Base-by-base conservation (phyloP, 805 yeast genomes). In the Naumovozyma baii region DNA sequence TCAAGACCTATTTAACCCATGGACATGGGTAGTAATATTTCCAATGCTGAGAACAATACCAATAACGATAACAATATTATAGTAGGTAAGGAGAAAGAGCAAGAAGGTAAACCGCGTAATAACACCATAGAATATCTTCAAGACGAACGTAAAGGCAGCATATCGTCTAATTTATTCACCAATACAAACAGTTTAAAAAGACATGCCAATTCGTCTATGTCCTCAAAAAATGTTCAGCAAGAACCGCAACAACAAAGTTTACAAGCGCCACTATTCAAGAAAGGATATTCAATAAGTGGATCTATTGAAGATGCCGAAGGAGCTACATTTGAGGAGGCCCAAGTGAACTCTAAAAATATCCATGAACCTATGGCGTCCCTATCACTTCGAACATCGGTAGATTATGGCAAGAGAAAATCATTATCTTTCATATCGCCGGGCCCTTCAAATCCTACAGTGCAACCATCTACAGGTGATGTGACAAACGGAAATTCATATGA, bases 131-230 rank as follows among this genome's bases (percentile, higher is more conserved):
- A 33, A 22, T 41, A 38, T 29, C 33, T 43, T n/a, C 34, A 37
- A 5, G 30, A 43, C 25, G 44, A 36, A 18, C 40, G 47, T 15
- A 41, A 41, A 18, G 45, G 36, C 16, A 41, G 43, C 39, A 47
- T 38, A 42, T 48, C 54, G 3, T 50, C 54, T 10, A 51, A 50
- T 34, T 43, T 50, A 14, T 50, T 50, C 29, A 49, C 51, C n/a
- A 38, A 37, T 13, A 40, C 39, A 22, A 45, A 45, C 18, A 40
- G 48, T 39, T 36, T 43, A 31, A 41, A 47, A 9, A 41, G 51
- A 28, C 46, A 48, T 38, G 36, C 41, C 7, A 22, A 7, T 22
- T 22, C 26, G 10, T 7, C 10, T 7, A 22, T 22, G 26, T 22
- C 26, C 10, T 10, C 7, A 22, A 22, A 10, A 7, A 22, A 22